These are phyloP conservation scores for Lodderomyces oxycetoniae DNA, from an alignment of 1,139 yeast species.

Conservation along the genomic window DNA sequence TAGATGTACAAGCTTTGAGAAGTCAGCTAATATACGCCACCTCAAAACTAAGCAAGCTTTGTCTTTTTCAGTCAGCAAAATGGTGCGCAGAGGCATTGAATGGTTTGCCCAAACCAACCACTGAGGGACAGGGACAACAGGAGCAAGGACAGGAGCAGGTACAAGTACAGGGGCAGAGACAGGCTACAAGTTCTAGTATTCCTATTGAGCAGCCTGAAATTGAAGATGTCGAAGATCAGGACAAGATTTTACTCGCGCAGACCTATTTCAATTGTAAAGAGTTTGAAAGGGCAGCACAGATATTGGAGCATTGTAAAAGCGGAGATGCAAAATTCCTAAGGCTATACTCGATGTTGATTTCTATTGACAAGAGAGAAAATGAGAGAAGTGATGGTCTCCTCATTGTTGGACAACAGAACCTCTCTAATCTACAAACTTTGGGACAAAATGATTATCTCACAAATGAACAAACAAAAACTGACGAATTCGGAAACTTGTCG, in stretches of 20 bases:
- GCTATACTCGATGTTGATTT: slow-evolving; percentile 62
- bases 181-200: too few species aligned
- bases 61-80: slow-evolving; percentile 66
- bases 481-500: slow-evolving; percentile 16
- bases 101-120: slow-evolving; percentile 23
- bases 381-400: slow-evolving; percentile 66
- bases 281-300: slow-evolving; percentile 70
- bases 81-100: slow-evolving; percentile 81
- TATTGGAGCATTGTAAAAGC: slow-evolving; percentile 48
- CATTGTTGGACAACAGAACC: slow-evolving; percentile 13
- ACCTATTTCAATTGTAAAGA: slow-evolving; percentile 80
- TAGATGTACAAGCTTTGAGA: slow-evolving; percentile 16
- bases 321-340: slow-evolving; percentile 60
- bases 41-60: slow-evolving; percentile 32
- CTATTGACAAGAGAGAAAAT: slow-evolving; percentile 69
- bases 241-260: slow-evolving; percentile 55
- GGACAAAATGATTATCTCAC: slow-evolving; percentile 12
- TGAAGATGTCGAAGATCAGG: slow-evolving; percentile 30
- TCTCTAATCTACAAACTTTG: neutral
- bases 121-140: slow-evolving; percentile 3
- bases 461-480: slow-evolving; percentile 10
- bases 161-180: slow-evolving; percentile 1
- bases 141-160: slow-evolving; percentile 1
- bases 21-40: slow-evolving; percentile 25
- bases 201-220: too few species aligned